Percentiles rank a stretch among this genome's conserved stretches.
Conservation (phyloP, 106 monocot species). For the Dendrobium officinale region DNA sequence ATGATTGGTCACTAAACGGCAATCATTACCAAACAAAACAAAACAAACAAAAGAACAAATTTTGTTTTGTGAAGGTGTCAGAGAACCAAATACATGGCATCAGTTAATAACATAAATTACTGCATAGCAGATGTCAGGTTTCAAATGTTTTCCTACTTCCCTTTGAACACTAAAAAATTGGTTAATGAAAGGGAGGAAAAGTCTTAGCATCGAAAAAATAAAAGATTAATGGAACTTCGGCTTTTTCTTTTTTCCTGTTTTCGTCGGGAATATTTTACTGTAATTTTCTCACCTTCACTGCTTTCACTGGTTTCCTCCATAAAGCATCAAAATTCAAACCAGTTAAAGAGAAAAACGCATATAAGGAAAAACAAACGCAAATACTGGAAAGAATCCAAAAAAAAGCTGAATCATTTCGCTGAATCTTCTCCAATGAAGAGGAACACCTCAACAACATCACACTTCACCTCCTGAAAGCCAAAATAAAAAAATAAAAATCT, state of each 20-base stretch:
- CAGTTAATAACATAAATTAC: neutral
- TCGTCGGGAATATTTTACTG: neutral
- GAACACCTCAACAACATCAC: neutral
- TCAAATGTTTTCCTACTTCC: too few species aligned
- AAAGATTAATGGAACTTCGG: neutral
- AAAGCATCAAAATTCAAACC: neutral
- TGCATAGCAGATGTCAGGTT: too few species aligned
- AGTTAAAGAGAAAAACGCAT: neutral
- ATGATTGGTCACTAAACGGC: too few species aligned
- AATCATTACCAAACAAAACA: too few species aligned
- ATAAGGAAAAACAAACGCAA: neutral
- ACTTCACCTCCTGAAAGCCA: neutral
- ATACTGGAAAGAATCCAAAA: neutral
- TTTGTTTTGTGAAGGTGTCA: too few species aligned
- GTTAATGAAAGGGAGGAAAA: neutral
- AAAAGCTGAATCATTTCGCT: neutral
- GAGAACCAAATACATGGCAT: too few species aligned
- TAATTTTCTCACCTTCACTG: neutral
- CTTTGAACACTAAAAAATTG: too few species aligned
- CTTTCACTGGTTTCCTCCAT: neutral
- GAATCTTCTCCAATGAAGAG: neutral
- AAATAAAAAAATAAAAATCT: slow-evolving; percentile 5
- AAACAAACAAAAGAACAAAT: too few species aligned
- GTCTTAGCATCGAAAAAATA: neutral
- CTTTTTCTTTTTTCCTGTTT: neutral